Conservation (phyloP, 768 basidiomycete genomes). For the Lepiota venenata region DNA sequence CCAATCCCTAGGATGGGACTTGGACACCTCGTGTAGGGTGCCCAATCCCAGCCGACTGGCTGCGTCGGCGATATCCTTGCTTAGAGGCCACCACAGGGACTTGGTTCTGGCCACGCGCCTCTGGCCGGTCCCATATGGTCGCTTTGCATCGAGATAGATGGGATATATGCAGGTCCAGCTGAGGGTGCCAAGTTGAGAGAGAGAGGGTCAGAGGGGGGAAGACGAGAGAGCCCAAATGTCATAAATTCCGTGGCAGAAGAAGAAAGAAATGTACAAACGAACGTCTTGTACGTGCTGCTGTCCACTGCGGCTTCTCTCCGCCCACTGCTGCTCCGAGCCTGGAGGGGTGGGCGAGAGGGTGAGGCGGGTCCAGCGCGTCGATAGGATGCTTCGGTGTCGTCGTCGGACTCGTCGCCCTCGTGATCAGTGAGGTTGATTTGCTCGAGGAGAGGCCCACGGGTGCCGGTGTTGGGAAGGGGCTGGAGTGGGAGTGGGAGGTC, state of each 20-base stretch:
- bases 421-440: slow-evolving; percentile 41
- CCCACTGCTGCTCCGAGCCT: slow-evolving; percentile 20
- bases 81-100: slow-evolving; percentile 93
- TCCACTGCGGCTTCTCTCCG: slow-evolving; percentile 52
- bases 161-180: slow-evolving; percentile 98
- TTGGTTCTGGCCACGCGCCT: slow-evolving; percentile 77
- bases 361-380: slow-evolving; percentile 54
- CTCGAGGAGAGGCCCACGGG: slow-evolving; percentile 74
- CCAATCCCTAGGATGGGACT: slow-evolving; percentile 95
- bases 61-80: slow-evolving; percentile 89
- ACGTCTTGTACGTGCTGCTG: slow-evolving; percentile 84
- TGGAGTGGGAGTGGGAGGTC: slow-evolving; percentile 78
- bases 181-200: slow-evolving; percentile 6
- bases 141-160: slow-evolving; percentile 95
- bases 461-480: slow-evolving; percentile 62
- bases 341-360: slow-evolving; percentile 32
- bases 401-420: slow-evolving; percentile 46
- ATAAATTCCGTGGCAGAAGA: slow-evolving; percentile 6
- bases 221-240: slow-evolving; percentile 1
- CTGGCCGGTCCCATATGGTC: slow-evolving; percentile 78
- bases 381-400: slow-evolving; percentile 27
- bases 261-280: slow-evolving; percentile 24
- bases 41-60: slow-evolving; percentile 73
- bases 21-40: slow-evolving; percentile 85
- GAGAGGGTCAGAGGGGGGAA: neutral